Percentiles rank a stretch among this genome's conserved stretches.
phyloP scores from a whole-genome alignment of 306 rosid genomes.

The Vigna reflexopilosa region DNA sequence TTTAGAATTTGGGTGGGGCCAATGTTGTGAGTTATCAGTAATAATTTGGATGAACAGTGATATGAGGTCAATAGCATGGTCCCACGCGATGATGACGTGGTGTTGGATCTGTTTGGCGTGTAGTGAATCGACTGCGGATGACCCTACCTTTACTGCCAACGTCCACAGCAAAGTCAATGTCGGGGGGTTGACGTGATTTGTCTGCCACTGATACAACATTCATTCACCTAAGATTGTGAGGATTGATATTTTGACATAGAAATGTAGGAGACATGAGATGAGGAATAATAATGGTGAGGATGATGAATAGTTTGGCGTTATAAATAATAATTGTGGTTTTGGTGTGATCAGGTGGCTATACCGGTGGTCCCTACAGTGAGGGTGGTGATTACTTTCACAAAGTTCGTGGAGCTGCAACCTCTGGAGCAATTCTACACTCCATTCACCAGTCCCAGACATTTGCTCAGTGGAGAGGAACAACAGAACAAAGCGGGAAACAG shows the following conservation, averaged over 20 bases:
- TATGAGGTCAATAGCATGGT: no score
- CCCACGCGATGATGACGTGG: not conserved
- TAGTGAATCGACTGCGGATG: not conserved
- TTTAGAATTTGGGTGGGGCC: slow-evolving; percentile 39
- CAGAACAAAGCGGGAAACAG: slow-evolving; percentile 39
- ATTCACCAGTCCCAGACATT: slow-evolving; percentile 77
- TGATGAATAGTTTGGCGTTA: no score
- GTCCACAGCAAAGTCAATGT: not conserved
- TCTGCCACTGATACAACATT: not conserved
- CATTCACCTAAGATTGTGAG: not conserved
- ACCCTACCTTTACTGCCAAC: not conserved
- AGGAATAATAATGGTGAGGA: not conserved
- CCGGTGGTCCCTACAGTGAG: slow-evolving; percentile 94
- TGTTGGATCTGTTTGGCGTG: no score
- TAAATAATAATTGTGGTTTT: slow-evolving; percentile 6
- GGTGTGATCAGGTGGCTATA: slow-evolving; percentile 71
- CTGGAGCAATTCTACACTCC: slow-evolving; percentile 83
- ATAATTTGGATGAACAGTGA: not conserved
- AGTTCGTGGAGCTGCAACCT: slow-evolving; percentile 84
- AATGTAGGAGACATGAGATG: not conserved
- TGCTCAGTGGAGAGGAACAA: slow-evolving; percentile 47
- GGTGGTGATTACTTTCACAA: slow-evolving; percentile 89
- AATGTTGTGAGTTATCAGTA: not conserved
- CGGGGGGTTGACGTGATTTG: slow-evolving; percentile 30
- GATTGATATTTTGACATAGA: slow-evolving; percentile 23